These are phyloP conservation scores for Mycena chlorophos DNA, from an alignment of 768 basidiomycete genomes.

Conservation along the genomic window DNA sequence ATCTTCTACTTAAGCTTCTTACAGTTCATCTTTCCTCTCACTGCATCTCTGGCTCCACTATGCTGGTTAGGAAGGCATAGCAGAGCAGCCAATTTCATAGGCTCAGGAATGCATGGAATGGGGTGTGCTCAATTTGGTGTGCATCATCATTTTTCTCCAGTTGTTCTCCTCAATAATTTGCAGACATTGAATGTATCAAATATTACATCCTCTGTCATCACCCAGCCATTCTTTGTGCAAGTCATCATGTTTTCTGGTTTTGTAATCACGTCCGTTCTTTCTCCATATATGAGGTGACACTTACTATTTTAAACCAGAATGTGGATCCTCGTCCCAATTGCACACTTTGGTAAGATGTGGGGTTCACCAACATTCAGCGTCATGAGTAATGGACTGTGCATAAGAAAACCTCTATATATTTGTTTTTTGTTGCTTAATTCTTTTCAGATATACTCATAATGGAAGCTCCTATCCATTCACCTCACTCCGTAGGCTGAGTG, in stretches of 20 bases:
- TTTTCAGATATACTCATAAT: slow-evolving; percentile 11
- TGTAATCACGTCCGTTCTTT: neutral
- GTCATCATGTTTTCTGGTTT: neutral
- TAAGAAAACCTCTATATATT: no score
- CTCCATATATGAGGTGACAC: no score
- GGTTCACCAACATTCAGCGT: slow-evolving; percentile 3
- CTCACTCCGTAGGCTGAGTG: no score
- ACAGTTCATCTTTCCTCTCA: slow-evolving; percentile 3
- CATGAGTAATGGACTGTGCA: neutral
- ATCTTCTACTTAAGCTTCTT: no score
- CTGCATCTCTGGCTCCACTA: slow-evolving; percentile 4
- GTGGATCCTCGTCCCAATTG: slow-evolving; percentile 7
- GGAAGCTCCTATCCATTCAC: slow-evolving; percentile 4
- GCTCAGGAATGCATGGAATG: slow-evolving; percentile 1
- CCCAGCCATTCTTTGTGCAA: neutral
- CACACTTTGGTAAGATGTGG: slow-evolving; percentile 8
- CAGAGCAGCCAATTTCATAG: slow-evolving; percentile 1
- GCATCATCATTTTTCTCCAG: no score
- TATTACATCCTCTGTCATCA: neutral
- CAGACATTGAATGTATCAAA: slow-evolving; percentile 6
- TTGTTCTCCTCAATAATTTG: no score
- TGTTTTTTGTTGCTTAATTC: slow-evolving; percentile 1
- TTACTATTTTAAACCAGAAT: neutral
- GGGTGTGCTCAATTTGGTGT: no score
- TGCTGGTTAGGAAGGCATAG: slow-evolving; percentile 1